These are phyloP conservation scores for Ganoderma sp. DNA, from an alignment of 1,284 basidiomycete species.

Conservation along the genomic window DNA sequence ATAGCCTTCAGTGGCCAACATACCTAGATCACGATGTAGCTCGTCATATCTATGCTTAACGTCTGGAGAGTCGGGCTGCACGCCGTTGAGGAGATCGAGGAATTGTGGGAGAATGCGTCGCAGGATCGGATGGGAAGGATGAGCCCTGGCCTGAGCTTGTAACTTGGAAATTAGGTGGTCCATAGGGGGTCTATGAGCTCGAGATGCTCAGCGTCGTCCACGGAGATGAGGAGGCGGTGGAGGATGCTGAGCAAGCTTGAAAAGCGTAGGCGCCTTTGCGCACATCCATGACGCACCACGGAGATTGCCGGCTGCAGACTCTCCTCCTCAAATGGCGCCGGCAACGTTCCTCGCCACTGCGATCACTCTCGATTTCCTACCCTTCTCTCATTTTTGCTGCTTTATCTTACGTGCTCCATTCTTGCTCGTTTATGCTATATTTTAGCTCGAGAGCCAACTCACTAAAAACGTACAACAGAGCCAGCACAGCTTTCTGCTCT, in stretches of 20 bases:
- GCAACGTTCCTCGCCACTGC: no score
- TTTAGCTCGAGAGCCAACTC: neutral
- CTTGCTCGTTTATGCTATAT: neutral
- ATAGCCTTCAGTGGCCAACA: constrained; percentile 40
- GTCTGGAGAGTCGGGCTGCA: constrained; percentile 15
- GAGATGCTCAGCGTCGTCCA: neutral
- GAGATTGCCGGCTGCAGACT: constrained; percentile 10
- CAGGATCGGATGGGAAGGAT: constrained; percentile 21
- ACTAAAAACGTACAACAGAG: neutral
- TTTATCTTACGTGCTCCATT: neutral
- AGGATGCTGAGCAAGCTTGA: constrained; percentile 1
- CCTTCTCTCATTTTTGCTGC: neutral
- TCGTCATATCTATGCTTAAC: constrained; percentile 22
- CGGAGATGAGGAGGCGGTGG: neutral
- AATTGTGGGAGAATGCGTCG: constrained; percentile 24
- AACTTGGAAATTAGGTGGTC: constrained; percentile 24
- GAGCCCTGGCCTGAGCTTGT: constrained; percentile 27
- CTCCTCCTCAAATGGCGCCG: neutral
- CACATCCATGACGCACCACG: neutral
- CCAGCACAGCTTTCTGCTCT: neutral
- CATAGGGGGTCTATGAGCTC: constrained; percentile 13
- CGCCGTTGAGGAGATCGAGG: constrained; percentile 19
- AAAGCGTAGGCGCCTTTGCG: no score
- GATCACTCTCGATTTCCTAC: neutral
- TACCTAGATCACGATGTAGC: constrained; percentile 35